These are phyloP conservation scores for Medicago lupulina DNA, from an alignment of 306 rosid species.

Conservation along the genomic window DNA sequence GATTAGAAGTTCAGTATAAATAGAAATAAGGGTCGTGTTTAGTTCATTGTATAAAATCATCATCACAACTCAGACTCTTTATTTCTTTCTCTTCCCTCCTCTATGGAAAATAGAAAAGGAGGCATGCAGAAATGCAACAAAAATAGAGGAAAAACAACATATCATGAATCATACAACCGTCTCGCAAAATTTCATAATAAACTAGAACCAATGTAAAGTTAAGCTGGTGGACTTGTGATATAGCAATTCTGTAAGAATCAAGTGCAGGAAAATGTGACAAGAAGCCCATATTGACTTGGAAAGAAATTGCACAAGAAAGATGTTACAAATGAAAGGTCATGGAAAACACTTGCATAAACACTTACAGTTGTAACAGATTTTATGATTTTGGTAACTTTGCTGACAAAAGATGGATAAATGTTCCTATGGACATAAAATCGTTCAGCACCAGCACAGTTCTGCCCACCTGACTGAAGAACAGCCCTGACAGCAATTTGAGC, in stretches of 20 bases:
- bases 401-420: slow-evolving; percentile 77
- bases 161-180: not conserved
- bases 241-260: not conserved
- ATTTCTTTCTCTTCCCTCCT: slow-evolving; percentile 1
- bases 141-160: slow-evolving; percentile 1
- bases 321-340: slow-evolving; percentile 7
- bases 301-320: slow-evolving; percentile 37
- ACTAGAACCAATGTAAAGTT: not conserved
- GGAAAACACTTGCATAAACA: slow-evolving; percentile 30
- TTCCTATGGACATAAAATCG: slow-evolving; percentile 87
- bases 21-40: not conserved
- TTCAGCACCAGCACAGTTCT: slow-evolving; percentile 98
- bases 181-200: not conserved
- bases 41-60: not conserved
- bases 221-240: slow-evolving; percentile 5
- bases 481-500: slow-evolving; percentile 94
- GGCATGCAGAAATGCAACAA: not conserved
- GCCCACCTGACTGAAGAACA: slow-evolving; percentile 94
- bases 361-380: slow-evolving; percentile 90
- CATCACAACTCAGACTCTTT: not conserved
- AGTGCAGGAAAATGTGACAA: not conserved
- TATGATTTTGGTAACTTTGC: slow-evolving; percentile 72
- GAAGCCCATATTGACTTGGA: slow-evolving; percentile 16
- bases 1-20: not conserved
- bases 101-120: slow-evolving; percentile 5